Conservation (phyloP, 768 basidiomycete species). For the Kwoniella bestiolae region DNA sequence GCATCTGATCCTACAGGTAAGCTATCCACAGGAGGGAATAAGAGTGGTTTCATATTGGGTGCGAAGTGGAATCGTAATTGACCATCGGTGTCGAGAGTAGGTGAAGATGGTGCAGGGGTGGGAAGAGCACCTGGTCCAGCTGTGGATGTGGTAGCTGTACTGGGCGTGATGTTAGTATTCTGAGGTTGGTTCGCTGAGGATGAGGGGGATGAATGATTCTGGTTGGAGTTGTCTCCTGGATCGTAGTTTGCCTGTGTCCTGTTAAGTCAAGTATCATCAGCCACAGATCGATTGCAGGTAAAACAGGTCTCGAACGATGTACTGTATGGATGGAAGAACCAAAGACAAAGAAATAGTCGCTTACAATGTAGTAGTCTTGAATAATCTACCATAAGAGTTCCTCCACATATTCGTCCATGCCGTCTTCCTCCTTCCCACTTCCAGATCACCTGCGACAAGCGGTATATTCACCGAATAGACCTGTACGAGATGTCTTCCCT, state of each 20-base stretch:
- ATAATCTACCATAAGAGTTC: constrained; percentile 79
- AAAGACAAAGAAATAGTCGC: too few relatives aligned
- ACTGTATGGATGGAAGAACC: too few relatives aligned
- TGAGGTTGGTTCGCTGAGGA: constrained; percentile 8
- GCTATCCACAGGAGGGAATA: constrained; percentile 65
- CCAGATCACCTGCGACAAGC: constrained; percentile 69
- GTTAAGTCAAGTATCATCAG: background rate
- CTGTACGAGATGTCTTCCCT: constrained; percentile 64
- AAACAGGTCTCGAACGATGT: too few relatives aligned
- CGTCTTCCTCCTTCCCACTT: constrained; percentile 67
- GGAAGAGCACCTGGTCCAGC: constrained; percentile 50
- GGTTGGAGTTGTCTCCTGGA: constrained; percentile 25
- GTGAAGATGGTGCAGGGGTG: constrained; percentile 27
- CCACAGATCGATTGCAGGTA: too few relatives aligned
- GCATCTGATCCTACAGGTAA: constrained; percentile 81
- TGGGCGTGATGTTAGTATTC: constrained; percentile 6
- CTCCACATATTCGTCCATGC: constrained; percentile 85
- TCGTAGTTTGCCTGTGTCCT: constrained; percentile 29
- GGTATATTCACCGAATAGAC: constrained; percentile 73
- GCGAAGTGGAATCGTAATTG: constrained; percentile 73
- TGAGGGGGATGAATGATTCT: constrained; percentile 5
- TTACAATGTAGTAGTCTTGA: constrained; percentile 63
- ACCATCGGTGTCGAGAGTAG: constrained; percentile 5
- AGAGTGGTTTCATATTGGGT: constrained; percentile 71
- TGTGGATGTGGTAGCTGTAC: constrained; percentile 18